phyloP scores from a whole-genome alignment of 2,329 filamentous ascomycete species.

The Colletotrichum graminicola region DNA sequence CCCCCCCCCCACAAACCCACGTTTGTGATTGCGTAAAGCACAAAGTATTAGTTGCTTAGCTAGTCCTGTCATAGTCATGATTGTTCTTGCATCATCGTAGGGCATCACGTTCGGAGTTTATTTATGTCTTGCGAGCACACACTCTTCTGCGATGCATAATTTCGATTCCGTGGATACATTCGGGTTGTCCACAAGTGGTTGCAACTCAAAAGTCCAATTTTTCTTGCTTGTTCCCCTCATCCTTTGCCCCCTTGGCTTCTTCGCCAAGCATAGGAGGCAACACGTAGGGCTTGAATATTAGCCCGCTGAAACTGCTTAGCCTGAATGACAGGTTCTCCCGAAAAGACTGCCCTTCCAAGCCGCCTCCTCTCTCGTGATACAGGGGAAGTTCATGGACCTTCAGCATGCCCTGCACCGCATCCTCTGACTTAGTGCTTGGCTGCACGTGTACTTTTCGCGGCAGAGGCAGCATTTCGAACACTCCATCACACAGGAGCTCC shows the following conservation, averaged over 20 bases:
- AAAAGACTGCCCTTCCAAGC: conserved; percentile 73
- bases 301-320: conserved; percentile 81
- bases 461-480: conserved; percentile 84
- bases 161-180: neutral
- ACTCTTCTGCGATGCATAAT: neutral
- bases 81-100: neutral
- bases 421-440: conserved; percentile 67
- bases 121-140: neutral
- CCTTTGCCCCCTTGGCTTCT: conserved; percentile 63
- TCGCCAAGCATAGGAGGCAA: conserved; percentile 84
- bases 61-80: too few species aligned
- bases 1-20: neutral
- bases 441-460: conserved; percentile 66
- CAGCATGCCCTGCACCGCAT: conserved; percentile 87
- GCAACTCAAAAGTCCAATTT: conserved; percentile 75
- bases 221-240: conserved; percentile 70
- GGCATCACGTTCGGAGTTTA: too few species aligned
- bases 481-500: conserved; percentile 86
- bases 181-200: neutral
- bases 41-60: neutral
- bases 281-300: conserved; percentile 89
- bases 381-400: conserved; percentile 86
- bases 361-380: conserved; percentile 89
- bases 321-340: conserved; percentile 93
- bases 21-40: neutral